Base-by-base conservation (phyloP, 2,329 filamentous ascomycete species). In the Immersiporthe knoxdaviesiana region DNA sequence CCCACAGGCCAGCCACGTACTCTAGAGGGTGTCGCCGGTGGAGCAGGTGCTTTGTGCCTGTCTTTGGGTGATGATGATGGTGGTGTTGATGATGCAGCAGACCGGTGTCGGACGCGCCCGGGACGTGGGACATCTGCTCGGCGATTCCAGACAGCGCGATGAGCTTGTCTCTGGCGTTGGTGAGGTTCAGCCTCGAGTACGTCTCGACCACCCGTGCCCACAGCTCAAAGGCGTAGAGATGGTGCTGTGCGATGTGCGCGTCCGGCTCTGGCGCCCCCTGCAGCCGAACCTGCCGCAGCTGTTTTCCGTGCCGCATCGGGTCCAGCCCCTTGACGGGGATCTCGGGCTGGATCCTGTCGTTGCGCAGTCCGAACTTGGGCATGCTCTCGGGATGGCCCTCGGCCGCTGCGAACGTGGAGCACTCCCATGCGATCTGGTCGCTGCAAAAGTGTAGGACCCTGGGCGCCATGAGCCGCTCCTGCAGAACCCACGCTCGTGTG, bases 381-480 rank as follows among this genome's bases (percentile, higher is more conserved):
- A 65, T 27, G 3, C 21, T 21, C 27, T 32, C 24, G 14, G 18
- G 8, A 10, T 32, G 39, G 2, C 62, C 68, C 68, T 68, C 68
- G 10, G 59, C 59, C 1, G 56, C 68, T 6, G 65, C 52, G 41
- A 64, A 54, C n/a, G 65, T 66, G 16, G 37, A 18, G 41, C 74
- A 75, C 52, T 75, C 74, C 67, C 72, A 75, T 3, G 68, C 70
- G 18, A 73, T 50, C 44, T 74, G 71, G n/a, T 69, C 62, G 24
- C 50, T 59, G 21, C 70, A 69, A 18, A 72, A 75, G 59, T 75
- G 74, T 24, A 75, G 52, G 11, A 75, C 62, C 1, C 74, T 52
- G 7, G 72, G 71, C 2, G 74, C 67, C 3, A 76, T 66, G 21
- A 74, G 59, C 5, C 74, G 65, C 39, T 76, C 74, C 65, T 76